A percentile compares a stretch with the other conserved stretches of the same genome.
Evolutionary conservation across 192 early-diverging fungal genomes (phyloP).

Genomic region (Rhizophagus clarus): DNA sequence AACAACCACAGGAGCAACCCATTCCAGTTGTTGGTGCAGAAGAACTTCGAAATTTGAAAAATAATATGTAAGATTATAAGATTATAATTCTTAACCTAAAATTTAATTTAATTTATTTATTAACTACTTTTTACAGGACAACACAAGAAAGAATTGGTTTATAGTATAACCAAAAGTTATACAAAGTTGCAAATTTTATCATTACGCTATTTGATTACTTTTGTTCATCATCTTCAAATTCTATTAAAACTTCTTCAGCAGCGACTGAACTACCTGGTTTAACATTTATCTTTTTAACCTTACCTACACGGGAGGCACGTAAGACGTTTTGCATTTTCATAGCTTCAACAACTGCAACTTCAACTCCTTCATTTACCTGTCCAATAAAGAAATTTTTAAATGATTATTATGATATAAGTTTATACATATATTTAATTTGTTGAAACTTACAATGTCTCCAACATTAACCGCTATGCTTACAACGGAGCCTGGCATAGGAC

Average conservation of each 20-base stretch:
- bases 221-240: constrained; percentile 50
- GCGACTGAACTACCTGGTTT: constrained; percentile 72
- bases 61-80: constrained; percentile 1
- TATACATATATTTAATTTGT: background rate
- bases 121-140: background rate
- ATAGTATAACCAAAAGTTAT: background rate
- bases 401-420: background rate
- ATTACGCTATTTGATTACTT: too few species aligned
- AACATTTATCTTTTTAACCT: constrained; percentile 77
- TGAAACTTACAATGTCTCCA: constrained; percentile 62
- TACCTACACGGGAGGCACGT: constrained; percentile 74
- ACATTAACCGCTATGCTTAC: constrained; percentile 78
- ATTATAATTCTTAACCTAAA: background rate
- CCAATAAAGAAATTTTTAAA: background rate
- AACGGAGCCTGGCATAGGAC: constrained; percentile 93
- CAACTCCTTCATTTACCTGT: constrained; percentile 75
- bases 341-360: constrained; percentile 88
- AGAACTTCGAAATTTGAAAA: constrained; percentile 15
- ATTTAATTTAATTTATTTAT: background rate
- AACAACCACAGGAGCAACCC: background rate
- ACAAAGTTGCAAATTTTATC: too few species aligned
- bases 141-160: background rate
- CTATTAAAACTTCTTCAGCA: constrained; percentile 77
- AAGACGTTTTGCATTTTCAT: constrained; percentile 99
- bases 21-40: background rate